phyloP scores from a whole-genome alignment of 306 rosid genomes.

The Vigna radiata region DNA sequence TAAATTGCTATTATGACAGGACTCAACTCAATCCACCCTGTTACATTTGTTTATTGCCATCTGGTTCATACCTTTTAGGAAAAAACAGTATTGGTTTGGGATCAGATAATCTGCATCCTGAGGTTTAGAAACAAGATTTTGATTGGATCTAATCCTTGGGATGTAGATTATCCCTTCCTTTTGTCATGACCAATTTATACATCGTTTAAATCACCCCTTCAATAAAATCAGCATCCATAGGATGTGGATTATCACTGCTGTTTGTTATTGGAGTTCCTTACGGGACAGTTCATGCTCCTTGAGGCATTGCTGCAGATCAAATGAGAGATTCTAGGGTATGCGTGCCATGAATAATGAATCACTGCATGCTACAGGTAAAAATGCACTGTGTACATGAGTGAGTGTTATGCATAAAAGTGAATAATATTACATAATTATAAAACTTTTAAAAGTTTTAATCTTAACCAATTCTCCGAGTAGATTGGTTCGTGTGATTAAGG shows the following conservation, averaged over 20 bases:
- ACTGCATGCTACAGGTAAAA: constrained; percentile 19
- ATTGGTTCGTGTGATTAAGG: no score
- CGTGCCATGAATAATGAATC: neutral
- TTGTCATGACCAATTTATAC: constrained; percentile 34
- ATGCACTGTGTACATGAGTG: neutral
- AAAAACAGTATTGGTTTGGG: constrained; percentile 47
- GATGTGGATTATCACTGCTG: neutral
- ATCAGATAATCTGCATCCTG: constrained; percentile 62
- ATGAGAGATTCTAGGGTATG: neutral
- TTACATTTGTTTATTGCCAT: neutral
- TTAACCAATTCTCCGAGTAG: no score
- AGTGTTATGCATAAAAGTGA: neutral
- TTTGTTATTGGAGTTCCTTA: constrained; percentile 8
- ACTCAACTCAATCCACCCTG: constrained; percentile 39
- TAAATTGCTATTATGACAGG: constrained; percentile 49
- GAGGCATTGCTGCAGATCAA: neutral
- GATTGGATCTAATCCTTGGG: constrained; percentile 44
- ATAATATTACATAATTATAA: no score
- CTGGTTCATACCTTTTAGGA: constrained; percentile 29
- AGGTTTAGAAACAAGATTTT: constrained; percentile 62
- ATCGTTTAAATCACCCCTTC: constrained; percentile 11
- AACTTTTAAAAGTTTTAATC: no score
- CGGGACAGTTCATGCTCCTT: neutral
- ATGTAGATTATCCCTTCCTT: constrained; percentile 55
- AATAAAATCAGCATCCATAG: neutral